phyloP scores from a whole-genome alignment of 2,329 filamentous ascomycete genomes.

The Cordyceps cateniannulata region DNA sequence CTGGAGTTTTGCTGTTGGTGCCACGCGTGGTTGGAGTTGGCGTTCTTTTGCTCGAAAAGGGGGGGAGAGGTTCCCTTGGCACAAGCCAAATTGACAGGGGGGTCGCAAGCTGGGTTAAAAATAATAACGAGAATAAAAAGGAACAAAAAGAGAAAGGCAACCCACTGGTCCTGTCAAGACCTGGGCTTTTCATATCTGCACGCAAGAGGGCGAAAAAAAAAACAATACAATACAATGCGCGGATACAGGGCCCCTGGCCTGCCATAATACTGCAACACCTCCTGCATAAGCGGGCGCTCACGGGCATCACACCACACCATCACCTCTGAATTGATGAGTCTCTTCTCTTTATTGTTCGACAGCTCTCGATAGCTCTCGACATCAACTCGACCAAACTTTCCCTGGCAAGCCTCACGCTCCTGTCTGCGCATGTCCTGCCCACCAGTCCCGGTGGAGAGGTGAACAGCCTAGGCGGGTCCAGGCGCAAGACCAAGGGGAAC shows the following conservation, averaged over 20 bases:
- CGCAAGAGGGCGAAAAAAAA: too few relatives aligned
- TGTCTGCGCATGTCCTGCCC: background rate
- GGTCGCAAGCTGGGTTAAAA: background rate
- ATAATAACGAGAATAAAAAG: background rate
- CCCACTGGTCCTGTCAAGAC: background rate
- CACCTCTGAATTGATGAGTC: too few relatives aligned
- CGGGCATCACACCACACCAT: background rate
- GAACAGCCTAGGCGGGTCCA: background rate
- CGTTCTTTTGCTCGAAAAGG: background rate
- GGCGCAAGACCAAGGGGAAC: background rate
- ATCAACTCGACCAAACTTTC: background rate
- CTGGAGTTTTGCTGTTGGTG: background rate
- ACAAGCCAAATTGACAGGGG: background rate
- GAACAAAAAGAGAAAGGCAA: background rate
- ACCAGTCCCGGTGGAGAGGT: background rate
- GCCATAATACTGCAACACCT: background rate
- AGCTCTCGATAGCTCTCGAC: background rate
- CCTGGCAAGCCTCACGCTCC: background rate
- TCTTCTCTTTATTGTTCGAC: too few relatives aligned
- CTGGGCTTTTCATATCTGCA: background rate
- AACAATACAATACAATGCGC: background rate
- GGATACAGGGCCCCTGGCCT: background rate
- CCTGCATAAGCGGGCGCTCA: conserved; percentile 5
- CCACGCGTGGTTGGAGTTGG: background rate
- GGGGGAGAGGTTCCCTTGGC: background rate